phyloP scores from a whole-genome alignment of 495 filamentous ascomycete species.

The Daldinia vernicosa region DNA sequence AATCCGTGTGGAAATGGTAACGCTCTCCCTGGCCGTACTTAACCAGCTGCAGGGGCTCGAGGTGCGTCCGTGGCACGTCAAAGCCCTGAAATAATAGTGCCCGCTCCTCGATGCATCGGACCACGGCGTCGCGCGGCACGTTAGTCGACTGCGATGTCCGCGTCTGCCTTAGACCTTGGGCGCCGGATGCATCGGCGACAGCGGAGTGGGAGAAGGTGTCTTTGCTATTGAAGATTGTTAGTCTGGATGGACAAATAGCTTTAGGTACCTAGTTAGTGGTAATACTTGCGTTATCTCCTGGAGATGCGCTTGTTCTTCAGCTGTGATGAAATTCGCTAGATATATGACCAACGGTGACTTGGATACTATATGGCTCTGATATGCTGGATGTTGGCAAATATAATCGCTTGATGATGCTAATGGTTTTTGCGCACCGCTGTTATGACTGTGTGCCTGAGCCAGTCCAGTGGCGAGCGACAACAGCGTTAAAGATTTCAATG shows the following conservation, averaged over 20 bases:
- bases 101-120: conserved; percentile 74
- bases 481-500: conserved; percentile 36
- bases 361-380: conserved; percentile 62
- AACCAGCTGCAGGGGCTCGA: conserved; percentile 65
- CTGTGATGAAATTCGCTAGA: conserved; percentile 59
- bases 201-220: conserved; percentile 54
- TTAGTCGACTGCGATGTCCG: conserved; percentile 58
- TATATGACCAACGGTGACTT: conserved; percentile 65
- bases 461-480: conserved; percentile 30
- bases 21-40: conserved; percentile 58
- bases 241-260: background rate
- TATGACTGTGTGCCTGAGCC: conserved; percentile 34
- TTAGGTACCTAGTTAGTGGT: too few species aligned
- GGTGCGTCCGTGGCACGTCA: conserved; percentile 50
- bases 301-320: conserved; percentile 53
- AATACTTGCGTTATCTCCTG: conserved; percentile 52
- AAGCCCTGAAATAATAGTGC: conserved; percentile 76
- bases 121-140: conserved; percentile 62
- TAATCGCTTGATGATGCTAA: conserved; percentile 36
- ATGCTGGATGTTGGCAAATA: conserved; percentile 53
- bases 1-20: conserved; percentile 66
- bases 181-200: conserved; percentile 47
- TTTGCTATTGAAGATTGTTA: conserved; percentile 37
- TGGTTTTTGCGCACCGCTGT: conserved; percentile 34
- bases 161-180: conserved; percentile 44